Conservation (phyloP, 2,329 filamentous ascomycete genomes). For the Phyllosticta citribraziliensis region DNA sequence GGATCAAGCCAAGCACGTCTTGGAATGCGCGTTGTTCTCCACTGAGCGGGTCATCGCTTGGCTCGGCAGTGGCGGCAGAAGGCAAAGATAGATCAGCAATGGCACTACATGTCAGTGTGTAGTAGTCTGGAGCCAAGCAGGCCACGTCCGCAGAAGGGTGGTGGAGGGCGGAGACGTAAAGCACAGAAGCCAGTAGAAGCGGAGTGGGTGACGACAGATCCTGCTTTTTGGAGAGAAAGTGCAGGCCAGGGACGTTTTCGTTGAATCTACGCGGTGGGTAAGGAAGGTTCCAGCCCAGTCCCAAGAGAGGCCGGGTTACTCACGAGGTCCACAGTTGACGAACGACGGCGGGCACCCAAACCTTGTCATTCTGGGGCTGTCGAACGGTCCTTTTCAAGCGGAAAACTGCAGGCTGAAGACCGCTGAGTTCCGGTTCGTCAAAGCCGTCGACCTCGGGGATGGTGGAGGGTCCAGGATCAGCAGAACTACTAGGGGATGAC, state of each 20-base stretch:
- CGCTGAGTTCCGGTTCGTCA: conserved; percentile 15
- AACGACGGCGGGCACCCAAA: conserved; percentile 26
- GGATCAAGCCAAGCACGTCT: conserved; percentile 33
- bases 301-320: background rate
- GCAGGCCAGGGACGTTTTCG: conserved; percentile 35
- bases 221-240: conserved; percentile 36
- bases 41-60: conserved; percentile 13
- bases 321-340: conserved; percentile 29
- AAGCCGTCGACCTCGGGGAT: conserved; percentile 12
- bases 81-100: conserved; percentile 35
- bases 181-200: conserved; percentile 34
- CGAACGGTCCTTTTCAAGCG: conserved; percentile 19
- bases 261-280: conserved; percentile 28
- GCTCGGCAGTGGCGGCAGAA: conserved; percentile 11
- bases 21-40: conserved; percentile 35
- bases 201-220: conserved; percentile 35
- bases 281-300: background rate
- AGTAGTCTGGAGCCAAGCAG: conserved; percentile 30
- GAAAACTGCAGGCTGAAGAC: conserved; percentile 23
- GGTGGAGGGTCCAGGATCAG: conserved; percentile 12
- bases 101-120: conserved; percentile 28
- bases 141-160: conserved; percentile 26
- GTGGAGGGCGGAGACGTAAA: conserved; percentile 31
- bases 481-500: conserved; percentile 2
- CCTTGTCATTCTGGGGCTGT: conserved; percentile 15